Conservation (phyloP, 768 basidiomycete species). For the Vishniacozyma victoriae region DNA sequence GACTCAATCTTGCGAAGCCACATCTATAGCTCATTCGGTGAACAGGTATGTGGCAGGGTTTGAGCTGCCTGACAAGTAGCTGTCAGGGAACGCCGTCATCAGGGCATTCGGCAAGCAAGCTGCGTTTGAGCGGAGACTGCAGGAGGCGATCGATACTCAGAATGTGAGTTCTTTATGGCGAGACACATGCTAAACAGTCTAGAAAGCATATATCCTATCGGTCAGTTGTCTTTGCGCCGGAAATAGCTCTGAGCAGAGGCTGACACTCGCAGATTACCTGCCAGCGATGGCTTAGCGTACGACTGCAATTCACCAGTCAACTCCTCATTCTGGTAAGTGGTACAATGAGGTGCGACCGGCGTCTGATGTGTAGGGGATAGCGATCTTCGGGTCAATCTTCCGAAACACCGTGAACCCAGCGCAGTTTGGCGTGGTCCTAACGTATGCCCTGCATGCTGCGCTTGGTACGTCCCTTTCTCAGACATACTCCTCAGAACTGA, state of each 20-base stretch:
- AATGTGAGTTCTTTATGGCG: slow-evolving; percentile 6
- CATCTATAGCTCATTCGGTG: slow-evolving; percentile 29
- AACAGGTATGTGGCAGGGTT: slow-evolving; percentile 19
- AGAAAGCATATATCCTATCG: too few relatives aligned
- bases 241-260: neutral
- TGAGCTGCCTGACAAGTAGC: slow-evolving; percentile 6
- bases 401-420: slow-evolving; percentile 56
- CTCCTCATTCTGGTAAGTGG: slow-evolving; percentile 53
- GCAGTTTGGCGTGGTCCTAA: slow-evolving; percentile 57
- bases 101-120: slow-evolving; percentile 23
- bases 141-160: slow-evolving; percentile 12
- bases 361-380: slow-evolving; percentile 52
- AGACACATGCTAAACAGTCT: neutral
- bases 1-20: slow-evolving; percentile 24
- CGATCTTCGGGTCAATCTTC: slow-evolving; percentile 62
- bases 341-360: neutral
- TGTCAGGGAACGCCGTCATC: slow-evolving; percentile 29
- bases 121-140: slow-evolving; percentile 15
- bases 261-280: neutral
- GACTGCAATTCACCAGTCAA: slow-evolving; percentile 63
- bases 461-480: slow-evolving; percentile 2
- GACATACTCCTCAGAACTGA: neutral
- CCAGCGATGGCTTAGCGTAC: slow-evolving; percentile 57
- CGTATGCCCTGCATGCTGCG: slow-evolving; percentile 50
- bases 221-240: neutral